Base-by-base conservation (phyloP, 768 basidiomycete species). In the Trametes villosa region DNA sequence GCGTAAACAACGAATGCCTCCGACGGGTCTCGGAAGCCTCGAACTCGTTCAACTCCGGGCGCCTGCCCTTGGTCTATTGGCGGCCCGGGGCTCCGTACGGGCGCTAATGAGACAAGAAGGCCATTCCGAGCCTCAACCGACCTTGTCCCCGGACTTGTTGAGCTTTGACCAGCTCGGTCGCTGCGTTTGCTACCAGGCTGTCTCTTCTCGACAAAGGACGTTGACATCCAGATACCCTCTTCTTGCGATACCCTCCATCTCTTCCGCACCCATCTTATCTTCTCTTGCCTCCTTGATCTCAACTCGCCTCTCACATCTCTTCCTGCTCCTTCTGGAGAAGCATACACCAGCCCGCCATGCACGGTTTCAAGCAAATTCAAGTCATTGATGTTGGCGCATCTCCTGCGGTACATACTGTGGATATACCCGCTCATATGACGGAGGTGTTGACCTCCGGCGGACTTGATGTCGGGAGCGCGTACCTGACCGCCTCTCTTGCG, bases 81-180 rank as follows among this genome's bases (percentile, higher is more conserved):
- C n/a, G n/a, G n/a, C n/a, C n/a, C n/a, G n/a, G n/a, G n/a, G n/a
- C n/a, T n/a, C n/a, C n/a, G n/a, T n/a, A n/a, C n/a, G n/a, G n/a
- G n/a, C n/a, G n/a, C n/a, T n/a, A n/a, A n/a, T n/a, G n/a, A n/a
- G n/a, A n/a, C n/a, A n/a, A n/a, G n/a, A n/a, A n/a, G n/a, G n/a
- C n/a, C n/a, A n/a, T n/a, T n/a, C n/a, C n/a, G n/a, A n/a, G n/a
- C n/a, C n/a, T n/a, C n/a, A n/a, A n/a, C n/a, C n/a, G n/a, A n/a
- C n/a, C n/a, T n/a, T n/a, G n/a, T n/a, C n/a, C n/a, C n/a, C n/a
- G n/a, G n/a, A n/a, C n/a, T n/a, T n/a, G n/a, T 38, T 17, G 36
- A 38, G 36, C 36, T 38, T 38, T 38, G 36, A 38, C 36, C 36
- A 38, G 41, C 55, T 33, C 42, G 55, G 46, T 55, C 54, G 33